Base-by-base conservation (phyloP, 129 eudicot species). In the Lonicera japonica region DNA sequence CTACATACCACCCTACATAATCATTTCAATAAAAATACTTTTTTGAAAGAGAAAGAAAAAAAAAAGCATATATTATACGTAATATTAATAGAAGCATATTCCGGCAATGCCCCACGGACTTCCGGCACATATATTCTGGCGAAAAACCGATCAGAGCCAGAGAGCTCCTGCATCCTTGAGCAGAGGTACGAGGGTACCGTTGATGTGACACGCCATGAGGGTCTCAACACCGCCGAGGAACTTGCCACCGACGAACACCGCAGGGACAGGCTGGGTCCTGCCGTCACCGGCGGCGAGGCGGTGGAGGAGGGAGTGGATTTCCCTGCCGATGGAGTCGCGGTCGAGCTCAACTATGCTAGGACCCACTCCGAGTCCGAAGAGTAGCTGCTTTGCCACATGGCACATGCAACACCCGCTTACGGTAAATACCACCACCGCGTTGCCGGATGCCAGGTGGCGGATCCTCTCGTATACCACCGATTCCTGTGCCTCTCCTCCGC, bases 141-240 rank as follows among this genome's bases (percentile, higher is more conserved):
- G 16, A 43, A 2, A 62, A 36, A 16, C 5, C 20, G 3, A 14
- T 67, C 65, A 91, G 66, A 91, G 97, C 97, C 97, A 91, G 34
- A 91, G 87, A 60, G 94, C 97, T 13, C 97, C 97, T 21, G 95
- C 95, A 56, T 91, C 86, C 70, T 91, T 91, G 8, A 91, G 88
- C 22, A 91, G 97, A 65, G 95, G 97, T 53, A 91, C 94, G 4
- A 91, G 90, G 2, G 83, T 79, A 61, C 97, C 97, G 24, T 73
- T 84, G 57, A 91, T 87, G 71, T 91, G 97, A 54, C 87, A 83
- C 13, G 86, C 85, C 68, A 91, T 91, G 21, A 91, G 83, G 0
- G 94, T 70, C 57, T 91, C 97, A 13, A 91, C 77, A 0, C 95
- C 97, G 12, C 97, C 97, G 12, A 91, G 36, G 56, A 81, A 78